phyloP scores from a whole-genome alignment of 1,284 basidiomycete genomes.

The Ustilago bromivora region DNA sequence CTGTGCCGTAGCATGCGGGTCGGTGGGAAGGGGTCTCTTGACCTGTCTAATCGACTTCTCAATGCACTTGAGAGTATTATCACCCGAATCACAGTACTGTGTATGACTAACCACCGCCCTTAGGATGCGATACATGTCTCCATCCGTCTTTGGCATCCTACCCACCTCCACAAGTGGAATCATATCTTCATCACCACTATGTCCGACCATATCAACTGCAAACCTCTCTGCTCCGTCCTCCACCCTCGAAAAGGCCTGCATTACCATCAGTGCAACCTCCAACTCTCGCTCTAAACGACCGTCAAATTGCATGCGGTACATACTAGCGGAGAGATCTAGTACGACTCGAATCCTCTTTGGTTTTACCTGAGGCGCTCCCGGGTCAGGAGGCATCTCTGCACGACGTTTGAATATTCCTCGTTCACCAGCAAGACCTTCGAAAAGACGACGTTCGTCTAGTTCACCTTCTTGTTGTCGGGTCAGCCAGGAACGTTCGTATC shows the following conservation, averaged over 20 bases:
- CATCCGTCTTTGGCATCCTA: conserved; percentile 60
- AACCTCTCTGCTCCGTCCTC: conserved; percentile 59
- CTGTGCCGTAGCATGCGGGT: not conserved
- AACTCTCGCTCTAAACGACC: conserved; percentile 64
- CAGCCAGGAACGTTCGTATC: conserved; percentile 70
- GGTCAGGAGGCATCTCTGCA: conserved; percentile 65
- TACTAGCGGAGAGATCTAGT: conserved; percentile 66
- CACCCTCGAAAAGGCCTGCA: conserved; percentile 67
- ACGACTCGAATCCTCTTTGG: conserved; percentile 70
- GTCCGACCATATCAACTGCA: conserved; percentile 68
- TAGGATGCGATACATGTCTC: conserved; percentile 63
- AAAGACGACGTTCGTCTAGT: conserved; percentile 69
- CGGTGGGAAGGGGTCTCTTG: conserved; percentile 21
- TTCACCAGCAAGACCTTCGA: conserved; percentile 70
- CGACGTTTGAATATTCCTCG: conserved; percentile 68
- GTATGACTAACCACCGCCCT: conserved; percentile 61
- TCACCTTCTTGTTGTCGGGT: conserved; percentile 70
- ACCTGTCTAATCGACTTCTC: conserved; percentile 55
- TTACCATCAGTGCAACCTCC: conserved; percentile 68
- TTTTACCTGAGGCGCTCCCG: conserved; percentile 68
- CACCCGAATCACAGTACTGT: conserved; percentile 61
- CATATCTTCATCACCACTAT: conserved; percentile 66
- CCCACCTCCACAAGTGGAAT: conserved; percentile 65
- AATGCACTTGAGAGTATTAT: conserved; percentile 60
- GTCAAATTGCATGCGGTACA: conserved; percentile 69